phyloP scores from a whole-genome alignment of 371 early-diverging fungal species.

The Mortierella sp. region DNA sequence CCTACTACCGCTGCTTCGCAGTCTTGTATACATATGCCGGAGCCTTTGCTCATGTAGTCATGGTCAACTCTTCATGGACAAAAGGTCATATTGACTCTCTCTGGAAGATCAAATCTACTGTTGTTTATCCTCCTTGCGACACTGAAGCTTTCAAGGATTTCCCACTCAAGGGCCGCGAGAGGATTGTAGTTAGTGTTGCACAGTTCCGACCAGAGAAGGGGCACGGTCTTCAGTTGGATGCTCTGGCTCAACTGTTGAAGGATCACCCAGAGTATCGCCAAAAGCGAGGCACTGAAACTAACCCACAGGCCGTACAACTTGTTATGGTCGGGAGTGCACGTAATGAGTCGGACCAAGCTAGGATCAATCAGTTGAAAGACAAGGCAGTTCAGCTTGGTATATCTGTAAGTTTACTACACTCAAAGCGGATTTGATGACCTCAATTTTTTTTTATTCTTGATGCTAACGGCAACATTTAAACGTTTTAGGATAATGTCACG shows the following conservation, averaged over 20 bases:
- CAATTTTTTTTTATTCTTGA: neutral
- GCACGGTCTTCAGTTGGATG: conserved; percentile 85
- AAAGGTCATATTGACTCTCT: conserved; percentile 83
- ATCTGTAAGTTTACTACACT: conserved; percentile 52
- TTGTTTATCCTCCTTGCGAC: conserved; percentile 96
- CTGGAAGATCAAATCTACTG: conserved; percentile 74
- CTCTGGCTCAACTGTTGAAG: conserved; percentile 70
- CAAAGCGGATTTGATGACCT: neutral
- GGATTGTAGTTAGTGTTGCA: conserved; percentile 86
- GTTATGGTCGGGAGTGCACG: conserved; percentile 86
- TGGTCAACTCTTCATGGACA: conserved; percentile 98
- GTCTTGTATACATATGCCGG: conserved; percentile 83
- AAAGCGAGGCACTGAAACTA: conserved; percentile 12
- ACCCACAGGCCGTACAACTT: conserved; percentile 56
- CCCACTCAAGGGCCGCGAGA: conserved; percentile 62
- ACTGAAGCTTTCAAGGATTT: conserved; percentile 73
- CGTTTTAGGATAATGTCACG: conserved; percentile 73
- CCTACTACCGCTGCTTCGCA: conserved; percentile 87
- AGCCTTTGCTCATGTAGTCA: conserved; percentile 80
- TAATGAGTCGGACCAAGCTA: conserved; percentile 80
- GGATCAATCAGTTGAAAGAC: conserved; percentile 75
- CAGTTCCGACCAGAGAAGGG: conserved; percentile 98
- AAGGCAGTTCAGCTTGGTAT: conserved; percentile 65
- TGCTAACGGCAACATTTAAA: conserved; percentile 2
- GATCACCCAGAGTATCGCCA: conserved; percentile 64